Conservation (phyloP, 1,284 basidiomycete genomes). For the Sphaerobolus stellatus region DNA sequence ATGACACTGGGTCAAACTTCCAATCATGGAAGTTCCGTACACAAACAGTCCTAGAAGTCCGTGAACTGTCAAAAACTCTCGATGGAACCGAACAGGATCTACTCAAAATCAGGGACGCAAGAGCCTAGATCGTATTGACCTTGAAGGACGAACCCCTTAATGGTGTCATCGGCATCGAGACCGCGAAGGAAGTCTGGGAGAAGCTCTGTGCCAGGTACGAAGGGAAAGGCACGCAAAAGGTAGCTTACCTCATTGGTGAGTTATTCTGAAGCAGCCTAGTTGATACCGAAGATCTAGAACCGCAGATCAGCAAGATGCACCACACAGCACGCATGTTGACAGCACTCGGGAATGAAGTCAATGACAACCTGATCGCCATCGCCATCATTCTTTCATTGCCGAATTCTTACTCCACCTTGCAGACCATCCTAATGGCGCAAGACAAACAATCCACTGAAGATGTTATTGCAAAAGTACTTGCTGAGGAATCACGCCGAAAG, state of each 20-base stretch:
- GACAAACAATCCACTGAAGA: background rate
- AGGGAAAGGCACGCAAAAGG: constrained; percentile 6
- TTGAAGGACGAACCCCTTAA: constrained; percentile 2
- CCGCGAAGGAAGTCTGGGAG: constrained; percentile 4
- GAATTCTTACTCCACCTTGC: background rate
- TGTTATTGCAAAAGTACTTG: background rate
- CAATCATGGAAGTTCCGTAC: background rate
- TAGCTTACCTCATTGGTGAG: constrained; percentile 6
- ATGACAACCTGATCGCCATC: background rate
- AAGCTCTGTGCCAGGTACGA: background rate
- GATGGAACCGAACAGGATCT: background rate
- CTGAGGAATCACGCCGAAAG: background rate
- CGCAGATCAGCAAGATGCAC: constrained; percentile 1
- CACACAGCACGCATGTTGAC: background rate
- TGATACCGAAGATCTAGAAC: background rate
- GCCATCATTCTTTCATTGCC: background rate
- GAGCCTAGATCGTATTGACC: constrained; percentile 1
- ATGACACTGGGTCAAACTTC: background rate
- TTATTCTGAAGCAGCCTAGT: constrained; percentile 3
- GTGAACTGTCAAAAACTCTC: background rate
- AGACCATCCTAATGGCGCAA: background rate
- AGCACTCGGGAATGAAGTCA: background rate
- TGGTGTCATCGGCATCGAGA: background rate
- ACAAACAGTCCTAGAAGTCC: background rate
- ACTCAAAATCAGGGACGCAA: background rate